Conservation (phyloP, 1,139 yeast genomes). For the Sugiyamaella paludigena region DNA sequence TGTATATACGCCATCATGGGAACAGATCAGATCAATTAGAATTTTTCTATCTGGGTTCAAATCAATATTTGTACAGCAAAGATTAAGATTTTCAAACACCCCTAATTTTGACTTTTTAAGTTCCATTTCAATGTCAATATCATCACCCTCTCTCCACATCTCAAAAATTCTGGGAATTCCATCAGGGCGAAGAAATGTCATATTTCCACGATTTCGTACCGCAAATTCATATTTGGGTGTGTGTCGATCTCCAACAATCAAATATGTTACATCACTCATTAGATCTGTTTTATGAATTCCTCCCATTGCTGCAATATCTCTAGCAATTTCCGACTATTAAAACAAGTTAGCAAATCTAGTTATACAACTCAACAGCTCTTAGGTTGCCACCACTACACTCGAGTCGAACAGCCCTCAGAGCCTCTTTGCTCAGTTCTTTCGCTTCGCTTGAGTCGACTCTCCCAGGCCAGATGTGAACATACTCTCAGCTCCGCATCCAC, state of each 20-base stretch:
- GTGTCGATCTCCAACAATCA: constrained; percentile 64
- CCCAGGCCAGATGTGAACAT: too few relatives aligned
- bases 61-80: constrained; percentile 54
- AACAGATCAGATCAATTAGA: constrained; percentile 43
- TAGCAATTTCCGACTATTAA: constrained; percentile 22
- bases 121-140: constrained; percentile 35
- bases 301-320: constrained; percentile 55
- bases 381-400: too few relatives aligned
- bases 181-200: constrained; percentile 52
- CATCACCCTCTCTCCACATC: constrained; percentile 54
- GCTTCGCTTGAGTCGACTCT: too few relatives aligned
- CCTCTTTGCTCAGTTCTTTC: neutral
- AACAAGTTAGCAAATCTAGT: constrained; percentile 6
- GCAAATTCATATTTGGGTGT: constrained; percentile 71
- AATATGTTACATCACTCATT: constrained; percentile 62
- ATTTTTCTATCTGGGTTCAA: constrained; percentile 35
- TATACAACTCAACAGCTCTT: neutral
- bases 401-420: neutral
- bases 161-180: constrained; percentile 47
- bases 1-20: constrained; percentile 59
- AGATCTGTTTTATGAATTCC: constrained; percentile 60
- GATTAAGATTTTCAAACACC: constrained; percentile 47
- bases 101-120: constrained; percentile 38
- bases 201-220: constrained; percentile 56
- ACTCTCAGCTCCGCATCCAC: constrained; percentile 30